Percentiles rank a stretch among this genome's conserved stretches.
These are phyloP conservation scores for Cyphellophora europaea DNA, from an alignment of 2,329 filamentous ascomycete genomes.

Conservation along the genomic window DNA sequence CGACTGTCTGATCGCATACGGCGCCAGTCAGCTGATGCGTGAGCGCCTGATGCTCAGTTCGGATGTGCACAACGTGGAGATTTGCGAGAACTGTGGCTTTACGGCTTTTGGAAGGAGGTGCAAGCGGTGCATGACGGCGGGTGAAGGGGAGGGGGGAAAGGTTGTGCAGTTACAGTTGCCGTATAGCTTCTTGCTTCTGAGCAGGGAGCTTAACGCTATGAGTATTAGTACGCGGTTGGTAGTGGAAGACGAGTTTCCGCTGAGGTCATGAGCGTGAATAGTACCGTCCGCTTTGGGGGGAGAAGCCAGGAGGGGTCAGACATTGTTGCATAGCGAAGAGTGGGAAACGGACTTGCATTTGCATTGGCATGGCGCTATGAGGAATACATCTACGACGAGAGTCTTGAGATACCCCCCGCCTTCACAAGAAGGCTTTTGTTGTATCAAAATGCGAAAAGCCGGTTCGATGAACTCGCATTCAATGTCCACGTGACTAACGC, in stretches of 20 bases:
- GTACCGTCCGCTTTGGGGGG: too few relatives aligned
- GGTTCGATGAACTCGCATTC: too few relatives aligned
- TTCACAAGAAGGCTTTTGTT: too few relatives aligned
- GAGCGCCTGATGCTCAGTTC: conserved; percentile 92
- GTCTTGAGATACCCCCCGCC: too few relatives aligned
- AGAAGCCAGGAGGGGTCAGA: too few relatives aligned
- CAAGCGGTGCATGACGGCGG: conserved; percentile 56
- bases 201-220: conserved; percentile 96
- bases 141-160: conserved; percentile 55
- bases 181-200: conserved; percentile 90
- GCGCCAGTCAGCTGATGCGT: conserved; percentile 80
- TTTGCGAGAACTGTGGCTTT: conserved; percentile 87
- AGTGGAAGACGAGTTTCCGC: conserved; percentile 85
- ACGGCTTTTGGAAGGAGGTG: conserved; percentile 96
- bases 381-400: too few relatives aligned
- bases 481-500: too few relatives aligned
- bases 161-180: conserved; percentile 94
- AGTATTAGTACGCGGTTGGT: conserved; percentile 91
- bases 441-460: too few relatives aligned
- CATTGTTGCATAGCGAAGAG: too few relatives aligned
- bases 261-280: too few relatives aligned
- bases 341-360: too few relatives aligned
- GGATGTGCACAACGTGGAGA: conserved; percentile 82
- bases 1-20: conserved; percentile 95
- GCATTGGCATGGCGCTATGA: too few relatives aligned